These are phyloP conservation scores for Thymus quinquecostatus DNA, from an alignment of 257 asterid genomes.

Conservation along the genomic window DNA sequence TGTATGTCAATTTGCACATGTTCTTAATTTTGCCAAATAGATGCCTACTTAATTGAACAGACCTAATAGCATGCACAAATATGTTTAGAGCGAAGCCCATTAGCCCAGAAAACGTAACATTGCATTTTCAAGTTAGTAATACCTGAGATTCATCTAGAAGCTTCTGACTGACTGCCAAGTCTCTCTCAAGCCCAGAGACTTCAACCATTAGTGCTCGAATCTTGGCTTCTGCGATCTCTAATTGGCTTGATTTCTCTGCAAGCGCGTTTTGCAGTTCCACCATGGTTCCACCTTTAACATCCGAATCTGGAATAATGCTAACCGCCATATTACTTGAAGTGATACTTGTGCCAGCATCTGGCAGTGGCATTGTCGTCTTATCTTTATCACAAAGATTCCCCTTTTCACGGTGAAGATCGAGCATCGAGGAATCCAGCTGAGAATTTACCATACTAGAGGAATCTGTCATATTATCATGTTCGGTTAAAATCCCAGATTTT, in stretches of 20 bases:
- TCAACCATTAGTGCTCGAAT: conserved; percentile 56
- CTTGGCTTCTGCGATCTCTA: conserved; percentile 61
- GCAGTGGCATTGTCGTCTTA: conserved; percentile 40
- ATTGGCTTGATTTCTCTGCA: conserved; percentile 61
- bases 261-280: conserved; percentile 55
- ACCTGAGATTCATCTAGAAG: conserved; percentile 97
- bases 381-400: conserved; percentile 51
- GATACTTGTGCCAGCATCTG: conserved; percentile 49
- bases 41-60: no score
- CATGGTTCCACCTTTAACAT: conserved; percentile 42
- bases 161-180: conserved; percentile 66
- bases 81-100: no score
- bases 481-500: conserved; percentile 46
- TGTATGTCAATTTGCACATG: no score
- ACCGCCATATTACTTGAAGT: conserved; percentile 66
- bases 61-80: no score
- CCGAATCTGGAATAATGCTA: conserved; percentile 51
- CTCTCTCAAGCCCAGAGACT: conserved; percentile 58
- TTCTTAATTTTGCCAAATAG: no score
- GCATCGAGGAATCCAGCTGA: conserved; percentile 86
- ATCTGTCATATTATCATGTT: conserved; percentile 76
- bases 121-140: conserved; percentile 28
- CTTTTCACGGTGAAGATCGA: conserved; percentile 65
- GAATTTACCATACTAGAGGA: conserved; percentile 62
- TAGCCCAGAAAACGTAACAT: background rate